Evolutionary conservation across 2,329 filamentous ascomycete species (phyloP), one percentile per base, ranked within the genome.

Genomic region (Ophiostoma ips): DNA sequence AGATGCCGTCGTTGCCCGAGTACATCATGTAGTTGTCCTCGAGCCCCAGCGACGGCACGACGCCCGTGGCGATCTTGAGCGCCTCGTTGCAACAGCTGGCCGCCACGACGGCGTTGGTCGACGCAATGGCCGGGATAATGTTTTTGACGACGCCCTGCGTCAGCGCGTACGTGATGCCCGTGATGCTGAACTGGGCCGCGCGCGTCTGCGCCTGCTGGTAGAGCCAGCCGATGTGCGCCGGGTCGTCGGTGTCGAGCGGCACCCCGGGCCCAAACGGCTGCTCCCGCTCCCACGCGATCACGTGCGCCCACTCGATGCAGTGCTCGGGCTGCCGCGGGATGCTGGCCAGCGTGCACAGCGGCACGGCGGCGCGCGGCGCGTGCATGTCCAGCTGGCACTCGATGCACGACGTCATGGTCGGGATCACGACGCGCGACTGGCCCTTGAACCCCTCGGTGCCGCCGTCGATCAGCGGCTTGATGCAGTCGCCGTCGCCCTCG

Each of bases 351-450:
- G 92, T 98, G 66, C 92, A 98, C 28, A 98, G 82, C 1, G 92
- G 92, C 0, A 98, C 90, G 13, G 92, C 88, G n/a, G 88, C 86
- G 49, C 90, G 79, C n/a, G 92, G 94, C 1, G 92, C 90, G 64
- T 96, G 89, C 85, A 98, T 95, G 63, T 96, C 92, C 28, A 98
- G 79, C 62, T 98, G 92, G 62, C 92, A 98, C 70, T 98, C 92
- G 60, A 98, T 94, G 64, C 92, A 98, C 19, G 88, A 94, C 16
- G 89, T 94, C 61, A 98, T 77, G 5, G 87, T 89, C 0, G 92
- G 92, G 19, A 96, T 71, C 52, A 98, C 84, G 52, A 98, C 90
- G 60, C 90, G 79, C 1, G 89, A 84, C 64, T 98, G 94, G 48
- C 92, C 92, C 68, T 96, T 98, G 78, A 98, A 96, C 46, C 90